Percentiles rank a stretch among this genome's conserved stretches.
Conservation (phyloP, 257 asterid species). For the Leonotis leonurus region DNA sequence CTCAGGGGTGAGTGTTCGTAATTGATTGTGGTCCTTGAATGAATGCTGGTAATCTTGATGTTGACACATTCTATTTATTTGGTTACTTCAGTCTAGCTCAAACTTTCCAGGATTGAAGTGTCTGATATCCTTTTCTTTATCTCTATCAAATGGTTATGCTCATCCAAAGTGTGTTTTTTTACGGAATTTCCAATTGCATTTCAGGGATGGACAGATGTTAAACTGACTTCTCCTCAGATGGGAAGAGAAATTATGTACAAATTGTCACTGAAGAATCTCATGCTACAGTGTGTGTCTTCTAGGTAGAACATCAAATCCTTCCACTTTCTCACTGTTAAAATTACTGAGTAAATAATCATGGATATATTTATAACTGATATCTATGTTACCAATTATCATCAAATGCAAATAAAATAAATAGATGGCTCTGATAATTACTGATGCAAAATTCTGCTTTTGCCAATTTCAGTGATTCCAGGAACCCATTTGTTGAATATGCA, state of each 20-base stretch:
- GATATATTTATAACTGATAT: slow-evolving; percentile 5
- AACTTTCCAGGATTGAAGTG: not conserved
- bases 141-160: not conserved
- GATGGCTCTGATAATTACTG: not conserved
- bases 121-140: not conserved
- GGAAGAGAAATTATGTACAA: slow-evolving; percentile 77
- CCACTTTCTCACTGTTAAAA: not conserved
- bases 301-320: slow-evolving; percentile 35
- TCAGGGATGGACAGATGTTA: slow-evolving; percentile 85
- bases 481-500: slow-evolving; percentile 89
- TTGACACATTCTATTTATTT: not conserved
- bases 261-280: slow-evolving; percentile 56
- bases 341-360: not conserved
- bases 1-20: not conserved
- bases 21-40: not conserved
- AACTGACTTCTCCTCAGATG: slow-evolving; percentile 96
- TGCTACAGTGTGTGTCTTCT: slow-evolving; percentile 52
- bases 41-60: not conserved
- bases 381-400: slow-evolving; percentile 1
- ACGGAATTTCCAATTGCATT: slow-evolving; percentile 2
- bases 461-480: slow-evolving; percentile 70
- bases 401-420: slow-evolving; percentile 1
- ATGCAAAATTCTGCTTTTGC: slow-evolving; percentile 11
- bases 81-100: not conserved
- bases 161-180: not conserved